Base-by-base conservation (phyloP, 345 rosid species). In the Salix viminalis region DNA sequence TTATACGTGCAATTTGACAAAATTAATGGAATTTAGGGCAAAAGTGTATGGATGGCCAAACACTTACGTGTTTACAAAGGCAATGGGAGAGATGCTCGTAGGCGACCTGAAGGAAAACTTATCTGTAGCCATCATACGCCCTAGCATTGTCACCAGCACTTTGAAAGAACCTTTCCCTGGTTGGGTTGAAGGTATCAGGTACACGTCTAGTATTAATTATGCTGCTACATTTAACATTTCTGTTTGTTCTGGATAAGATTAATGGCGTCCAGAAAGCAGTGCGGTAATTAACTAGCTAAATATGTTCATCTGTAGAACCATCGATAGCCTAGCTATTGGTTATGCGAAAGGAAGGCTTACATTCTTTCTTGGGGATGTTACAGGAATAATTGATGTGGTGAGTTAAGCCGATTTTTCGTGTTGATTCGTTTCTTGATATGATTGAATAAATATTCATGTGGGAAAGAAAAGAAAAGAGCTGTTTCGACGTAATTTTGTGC, bases 281-380 rank as follows among this genome's bases (percentile, higher is more conserved):
- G 4, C 14, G 14, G n/a, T 62, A 24, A 18, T 21, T 24, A 4
- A 34, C 36, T 34, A 23, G 67, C 13, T 21, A 6, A 39, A 56
- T 44, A 19, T 69, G 9, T 37, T 18, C 34, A 26, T 34, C 6
- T 14, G 15, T 26, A 81, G 83, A 41, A 81, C 83, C 12, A 65
- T 81, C 76, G 83, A 81, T 46, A 76, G 83, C 50, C 16, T 81
- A 26, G 76, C 81, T 13, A 79, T 81, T 30, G 83, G 78, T 39
- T 89, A 76, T 75, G 91, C 85, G 1, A 91, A 82, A 80, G 92
- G 92, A 37, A 85, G 84, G 76, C 37, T 90, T 1, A 68, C 80
- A 26, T 84, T 75, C 69, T 84, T 90, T 73, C 84, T 73, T 65
- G 86, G 76, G 3, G 86, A 83, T 41, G 73, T 78, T 67, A 60